Evolutionary conservation across 2,329 filamentous ascomycete genomes (phyloP).

Genomic region (Calonectria leucothoes): DNA sequence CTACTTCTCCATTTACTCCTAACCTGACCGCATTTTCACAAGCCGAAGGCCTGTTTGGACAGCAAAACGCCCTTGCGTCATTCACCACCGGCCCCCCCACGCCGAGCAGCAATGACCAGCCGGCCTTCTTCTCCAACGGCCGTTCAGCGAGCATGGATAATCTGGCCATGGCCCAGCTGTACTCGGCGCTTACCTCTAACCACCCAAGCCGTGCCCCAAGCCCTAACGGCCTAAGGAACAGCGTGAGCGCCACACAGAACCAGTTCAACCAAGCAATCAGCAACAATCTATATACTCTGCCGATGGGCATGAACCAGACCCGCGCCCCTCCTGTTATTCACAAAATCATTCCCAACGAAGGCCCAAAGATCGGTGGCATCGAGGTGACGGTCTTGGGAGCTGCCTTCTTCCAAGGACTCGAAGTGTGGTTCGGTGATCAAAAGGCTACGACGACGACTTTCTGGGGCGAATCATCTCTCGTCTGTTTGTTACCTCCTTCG

Average conservation of each 20-base stretch:
- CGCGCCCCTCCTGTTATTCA: slow-evolving; percentile 72
- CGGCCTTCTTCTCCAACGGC: slow-evolving; percentile 66
- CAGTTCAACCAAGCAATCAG: slow-evolving; percentile 62
- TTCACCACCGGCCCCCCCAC: slow-evolving; percentile 73
- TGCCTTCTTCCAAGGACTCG: slow-evolving; percentile 79
- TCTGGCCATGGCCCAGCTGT: slow-evolving; percentile 71
- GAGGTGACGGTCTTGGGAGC: slow-evolving; percentile 89
- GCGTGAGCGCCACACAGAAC: slow-evolving; percentile 54
- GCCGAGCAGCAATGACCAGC: slow-evolving; percentile 72
- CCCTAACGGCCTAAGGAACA: slow-evolving; percentile 66
- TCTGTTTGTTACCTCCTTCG: slow-evolving; percentile 81
- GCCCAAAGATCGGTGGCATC: slow-evolving; percentile 84
- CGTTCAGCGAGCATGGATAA: slow-evolving; percentile 75
- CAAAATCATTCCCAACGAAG: slow-evolving; percentile 86
- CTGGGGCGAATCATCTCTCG: slow-evolving; percentile 83
- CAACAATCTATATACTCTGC: slow-evolving; percentile 62
- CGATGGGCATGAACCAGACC: slow-evolving; percentile 61
- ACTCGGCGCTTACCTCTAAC: slow-evolving; percentile 77
- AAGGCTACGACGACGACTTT: slow-evolving; percentile 78
- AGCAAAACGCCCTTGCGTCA: slow-evolving; percentile 51
- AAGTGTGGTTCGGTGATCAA: slow-evolving; percentile 83
- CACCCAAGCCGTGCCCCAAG: slow-evolving; percentile 84
- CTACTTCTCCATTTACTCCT: slow-evolving; percentile 67
- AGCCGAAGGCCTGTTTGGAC: slow-evolving; percentile 59
- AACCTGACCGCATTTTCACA: slow-evolving; percentile 57